phyloP scores from a whole-genome alignment of 768 basidiomycete species.

The Hericium rajendrae region DNA sequence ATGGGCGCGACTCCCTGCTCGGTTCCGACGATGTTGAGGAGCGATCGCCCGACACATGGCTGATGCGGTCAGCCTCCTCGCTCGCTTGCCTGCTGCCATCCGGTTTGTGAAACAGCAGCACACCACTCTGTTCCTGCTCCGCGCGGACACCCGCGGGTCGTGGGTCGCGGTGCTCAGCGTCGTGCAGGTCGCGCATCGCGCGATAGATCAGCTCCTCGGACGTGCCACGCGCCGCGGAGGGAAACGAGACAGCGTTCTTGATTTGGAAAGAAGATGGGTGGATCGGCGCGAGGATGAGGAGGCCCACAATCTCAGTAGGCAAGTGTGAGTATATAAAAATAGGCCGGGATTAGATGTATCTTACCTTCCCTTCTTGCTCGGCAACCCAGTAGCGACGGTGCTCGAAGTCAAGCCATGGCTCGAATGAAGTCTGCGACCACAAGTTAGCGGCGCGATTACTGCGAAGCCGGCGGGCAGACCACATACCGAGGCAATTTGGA shows the following conservation, averaged over 20 bases:
- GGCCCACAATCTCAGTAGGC: slow-evolving; percentile 28
- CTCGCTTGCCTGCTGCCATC: too few species aligned
- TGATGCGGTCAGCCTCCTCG: neutral
- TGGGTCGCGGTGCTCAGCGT: slow-evolving; percentile 3
- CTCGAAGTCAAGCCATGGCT: slow-evolving; percentile 45
- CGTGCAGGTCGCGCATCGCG: slow-evolving; percentile 33
- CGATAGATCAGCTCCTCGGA: slow-evolving; percentile 43
- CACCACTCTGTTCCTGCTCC: neutral
- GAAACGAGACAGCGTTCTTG: slow-evolving; percentile 48
- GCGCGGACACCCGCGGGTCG: slow-evolving; percentile 1
- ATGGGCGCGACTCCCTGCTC: neutral
- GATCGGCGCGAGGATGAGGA: slow-evolving; percentile 43
- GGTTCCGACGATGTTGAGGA: neutral
- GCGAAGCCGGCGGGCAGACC: too few species aligned
- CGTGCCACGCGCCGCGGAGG: slow-evolving; percentile 41
- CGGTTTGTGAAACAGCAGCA: neutral
- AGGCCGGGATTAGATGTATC: neutral
- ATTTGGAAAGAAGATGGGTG: slow-evolving; percentile 37
- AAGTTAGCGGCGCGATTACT: neutral
- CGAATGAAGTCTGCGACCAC: slow-evolving; percentile 28
- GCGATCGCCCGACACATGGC: neutral
- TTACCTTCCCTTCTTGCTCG: slow-evolving; percentile 18
- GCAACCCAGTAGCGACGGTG: slow-evolving; percentile 54
- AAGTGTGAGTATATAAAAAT: neutral
- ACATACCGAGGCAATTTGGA: slow-evolving; percentile 34